Evolutionary conservation across 345 rosid species (phyloP).

Genomic region (Citrus reticulata): DNA sequence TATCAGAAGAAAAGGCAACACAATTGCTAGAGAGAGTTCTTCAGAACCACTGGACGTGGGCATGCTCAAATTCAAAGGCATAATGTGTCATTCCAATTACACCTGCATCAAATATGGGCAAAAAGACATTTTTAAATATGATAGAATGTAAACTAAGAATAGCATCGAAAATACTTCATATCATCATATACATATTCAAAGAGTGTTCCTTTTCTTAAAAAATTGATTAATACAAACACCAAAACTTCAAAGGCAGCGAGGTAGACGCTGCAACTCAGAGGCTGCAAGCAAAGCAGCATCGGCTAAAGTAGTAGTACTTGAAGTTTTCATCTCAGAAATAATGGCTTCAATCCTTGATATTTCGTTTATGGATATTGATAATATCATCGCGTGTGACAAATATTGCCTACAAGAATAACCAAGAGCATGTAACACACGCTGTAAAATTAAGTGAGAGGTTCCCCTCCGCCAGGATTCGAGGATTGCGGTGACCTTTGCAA

Average conservation of each 20-base stretch:
- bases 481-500: conserved; percentile 57
- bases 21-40: not conserved
- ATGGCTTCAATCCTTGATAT: conserved; percentile 56
- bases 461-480: conserved; percentile 60
- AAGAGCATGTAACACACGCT: conserved; percentile 69
- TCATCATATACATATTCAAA: not conserved
- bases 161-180: not conserved
- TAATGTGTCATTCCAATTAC: not conserved
- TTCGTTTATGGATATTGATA: conserved; percentile 64
- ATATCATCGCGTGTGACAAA: conserved; percentile 76
- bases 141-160: not conserved
- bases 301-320: conserved; percentile 45
- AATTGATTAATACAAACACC: conserved; percentile 3
- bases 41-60: not conserved
- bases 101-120: not conserved
- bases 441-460: conserved; percentile 45
- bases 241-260: conserved; percentile 46
- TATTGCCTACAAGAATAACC: conserved; percentile 83
- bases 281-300: conserved; percentile 53
- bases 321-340: conserved; percentile 61
- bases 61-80: not conserved
- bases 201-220: too few species aligned
- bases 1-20: not conserved
- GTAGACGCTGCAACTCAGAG: conserved; percentile 71
- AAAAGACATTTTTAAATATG: not conserved